Percentiles rank a stretch among this genome's conserved stretches.
These are phyloP conservation scores for Puccinia polysora DNA, from an alignment of 1,284 basidiomycete genomes.

Conservation along the genomic window DNA sequence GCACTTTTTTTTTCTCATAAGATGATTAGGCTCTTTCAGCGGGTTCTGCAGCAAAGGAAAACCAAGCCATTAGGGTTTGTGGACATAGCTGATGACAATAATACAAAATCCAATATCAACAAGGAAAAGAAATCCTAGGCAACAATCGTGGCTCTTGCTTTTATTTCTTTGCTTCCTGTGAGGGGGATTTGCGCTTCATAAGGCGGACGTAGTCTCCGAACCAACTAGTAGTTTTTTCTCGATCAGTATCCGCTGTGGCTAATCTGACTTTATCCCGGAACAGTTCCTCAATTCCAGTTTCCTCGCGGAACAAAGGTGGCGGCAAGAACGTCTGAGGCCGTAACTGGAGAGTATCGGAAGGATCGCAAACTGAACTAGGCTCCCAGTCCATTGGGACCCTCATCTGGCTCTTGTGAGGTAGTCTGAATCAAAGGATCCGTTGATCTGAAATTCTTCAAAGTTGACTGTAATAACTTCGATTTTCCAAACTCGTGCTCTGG, in stretches of 20 bases:
- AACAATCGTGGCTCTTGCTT: too few relatives aligned
- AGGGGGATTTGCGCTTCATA: too few relatives aligned
- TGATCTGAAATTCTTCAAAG: background rate
- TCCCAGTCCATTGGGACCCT: slow-evolving; percentile 40
- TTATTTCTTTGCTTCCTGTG: too few relatives aligned
- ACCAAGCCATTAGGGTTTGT: too few relatives aligned
- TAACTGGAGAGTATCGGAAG: slow-evolving; percentile 11
- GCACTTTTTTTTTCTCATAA: too few relatives aligned
- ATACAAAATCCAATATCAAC: too few relatives aligned
- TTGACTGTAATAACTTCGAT: background rate
- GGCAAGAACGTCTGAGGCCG: slow-evolving; percentile 41
- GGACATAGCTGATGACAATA: too few relatives aligned
- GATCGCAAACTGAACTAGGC: slow-evolving; percentile 13
- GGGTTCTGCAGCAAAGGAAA: too few relatives aligned
- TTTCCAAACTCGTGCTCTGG: slow-evolving; percentile 1
- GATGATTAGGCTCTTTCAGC: too few relatives aligned
- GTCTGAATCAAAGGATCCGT: background rate
- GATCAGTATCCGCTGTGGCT: background rate
- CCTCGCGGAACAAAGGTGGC: slow-evolving; percentile 16
- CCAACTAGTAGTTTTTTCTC: slow-evolving; percentile 11
- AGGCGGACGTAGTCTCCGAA: too few relatives aligned
- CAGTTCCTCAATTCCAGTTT: slow-evolving; percentile 41
- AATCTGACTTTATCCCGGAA: slow-evolving; percentile 21
- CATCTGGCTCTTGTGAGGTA: background rate
- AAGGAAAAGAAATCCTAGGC: background rate